Conservation (phyloP, 345 rosid species). For the Acer saccharum region DNA sequence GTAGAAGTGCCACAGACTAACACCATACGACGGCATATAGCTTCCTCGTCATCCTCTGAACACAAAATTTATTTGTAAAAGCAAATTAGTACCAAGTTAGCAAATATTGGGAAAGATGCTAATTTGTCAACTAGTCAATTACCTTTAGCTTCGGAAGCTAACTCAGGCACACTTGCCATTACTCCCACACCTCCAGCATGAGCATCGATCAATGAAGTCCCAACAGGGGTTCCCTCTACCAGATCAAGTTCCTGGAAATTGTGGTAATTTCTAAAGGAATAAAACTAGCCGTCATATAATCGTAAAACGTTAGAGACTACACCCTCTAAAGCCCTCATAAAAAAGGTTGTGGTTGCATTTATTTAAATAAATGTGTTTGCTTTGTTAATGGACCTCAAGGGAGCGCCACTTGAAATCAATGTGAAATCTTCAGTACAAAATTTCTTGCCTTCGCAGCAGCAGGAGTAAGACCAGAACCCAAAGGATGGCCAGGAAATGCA, state of each 20-base stretch:
- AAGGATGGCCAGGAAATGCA: conserved; percentile 94
- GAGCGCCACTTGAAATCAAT: conserved; percentile 43
- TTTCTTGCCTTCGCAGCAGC: conserved; percentile 91
- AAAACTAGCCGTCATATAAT: conserved; percentile 13
- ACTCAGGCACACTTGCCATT: conserved; percentile 71
- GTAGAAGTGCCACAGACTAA: conserved; percentile 97
- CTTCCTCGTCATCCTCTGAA: conserved; percentile 62
- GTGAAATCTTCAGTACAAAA: conserved; percentile 44
- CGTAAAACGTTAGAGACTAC: conserved; percentile 9
- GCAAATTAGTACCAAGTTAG: conserved; percentile 3
- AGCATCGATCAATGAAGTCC: conserved; percentile 93
- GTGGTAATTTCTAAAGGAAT: conserved; percentile 11
- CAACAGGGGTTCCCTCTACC: conserved; percentile 79
- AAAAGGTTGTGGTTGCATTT: conserved; percentile 21
- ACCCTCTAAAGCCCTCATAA: conserved; percentile 28
- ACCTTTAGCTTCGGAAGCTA: conserved; percentile 59
- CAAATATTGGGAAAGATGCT: not conserved
- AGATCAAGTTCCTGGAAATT: conserved; percentile 77
- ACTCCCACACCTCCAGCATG: conserved; percentile 99
- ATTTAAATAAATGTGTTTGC: conserved; percentile 35
- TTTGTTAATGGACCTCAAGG: conserved; percentile 41
- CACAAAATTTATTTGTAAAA: not conserved
- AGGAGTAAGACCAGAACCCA: conserved; percentile 89
- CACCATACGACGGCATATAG: conserved; percentile 77
- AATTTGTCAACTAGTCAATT: conserved; percentile 12